Base-by-base conservation (phyloP, 768 basidiomycete genomes). In the Cubamyces lactineus region DNA sequence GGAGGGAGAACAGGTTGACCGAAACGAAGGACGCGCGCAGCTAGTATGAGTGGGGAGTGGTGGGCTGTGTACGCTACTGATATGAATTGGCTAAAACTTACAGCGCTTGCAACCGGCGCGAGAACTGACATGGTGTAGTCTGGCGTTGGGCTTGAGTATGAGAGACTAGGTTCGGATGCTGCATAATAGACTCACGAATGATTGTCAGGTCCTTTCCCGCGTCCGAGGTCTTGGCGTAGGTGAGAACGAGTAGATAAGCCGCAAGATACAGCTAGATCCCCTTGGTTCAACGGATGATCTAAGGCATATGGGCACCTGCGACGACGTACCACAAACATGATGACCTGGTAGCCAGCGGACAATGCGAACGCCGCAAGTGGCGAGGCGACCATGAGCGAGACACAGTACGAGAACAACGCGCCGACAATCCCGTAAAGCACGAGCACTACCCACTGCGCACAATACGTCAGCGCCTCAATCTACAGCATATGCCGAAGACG, bases 361-460 rank as follows among this genome's bases (percentile, higher is more conserved):
- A 80, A 75, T 0, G 91, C 89, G 65, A 92, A 92, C 2, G 89
- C 86, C 3, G 87, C 86, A 24, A 93, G 76, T 12, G 89, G 86
- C 0, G 89, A 88, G 1, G 82, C 70, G 57, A 84, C 82, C 56
- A 86, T 69, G 16, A 91, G 72, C 5, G 89, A 85, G 15, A 82
- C 77, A 52, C 82, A 86, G 69, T 90, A 91, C 17, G 90, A 77
- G 64, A 91, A 89, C 53, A 92, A 73, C 3, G 88, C 82, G 15
- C 83, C 84, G 8, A 85, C 80, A 50, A 89, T 80, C 12, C 89
- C 87, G 64, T 92, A 92, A 7, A 89, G 76, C 0, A 89, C 82
- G 26, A 91, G 74, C 3, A 88, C 75, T 15, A 92, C 66, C 86
- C 91, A 92, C 89, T 92, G 62, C 28, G 47, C 16, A 21, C 21